Evolutionary conservation across 805 yeast species (phyloP), one percentile per base, ranked within the genome.

Genomic region (Yarrowia deformans): DNA sequence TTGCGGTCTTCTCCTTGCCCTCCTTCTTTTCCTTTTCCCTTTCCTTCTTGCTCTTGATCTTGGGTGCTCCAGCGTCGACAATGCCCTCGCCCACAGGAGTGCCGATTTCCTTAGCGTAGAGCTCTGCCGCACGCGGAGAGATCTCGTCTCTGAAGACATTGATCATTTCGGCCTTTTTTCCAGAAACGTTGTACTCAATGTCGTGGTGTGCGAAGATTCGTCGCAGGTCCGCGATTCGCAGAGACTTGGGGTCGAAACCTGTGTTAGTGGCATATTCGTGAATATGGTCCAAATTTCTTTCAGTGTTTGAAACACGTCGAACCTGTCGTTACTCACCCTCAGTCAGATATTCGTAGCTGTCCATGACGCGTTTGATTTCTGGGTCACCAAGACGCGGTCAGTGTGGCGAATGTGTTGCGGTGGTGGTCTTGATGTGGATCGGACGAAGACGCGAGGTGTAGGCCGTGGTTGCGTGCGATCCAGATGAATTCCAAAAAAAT

Each of bases 171-270:
- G 84, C 79, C 77, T 94, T 94, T 75, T 88, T 90, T 7, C 93
- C 88, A 0, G 89, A 80, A 0, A 90, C 83, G 39, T 69, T 67
- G 75, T 83, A 88, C 1, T 79, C 77, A n/a, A 93, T 81, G n/a
- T 84, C 82, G 75, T 91, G 84, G 69, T 85, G 88, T 13, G 82
- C 78, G 67, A 94, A 81, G 29, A 91, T 83, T 29, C 87, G 84
- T 74, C 95, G 84, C 75, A 94, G 81, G 70, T 90, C 86, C 3
- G 93, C 86, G 29, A 91, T 88, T 66, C 87, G 89, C 72, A 90
- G 80, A 48, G 83, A 80, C 34, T 83, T 79, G 8, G 94, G 90
- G 75, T 92, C 88, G 77, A 90, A 91, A n/a, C 83, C 91, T 78
- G 76, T 74, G 46, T 69, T 55, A 69, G 74, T 69, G 45, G 13